A percentile compares a stretch with the other conserved stretches of the same genome.
These are phyloP conservation scores for Colletotrichum chlorophyti DNA, from an alignment of 2,329 filamentous ascomycete species.

Conservation along the genomic window DNA sequence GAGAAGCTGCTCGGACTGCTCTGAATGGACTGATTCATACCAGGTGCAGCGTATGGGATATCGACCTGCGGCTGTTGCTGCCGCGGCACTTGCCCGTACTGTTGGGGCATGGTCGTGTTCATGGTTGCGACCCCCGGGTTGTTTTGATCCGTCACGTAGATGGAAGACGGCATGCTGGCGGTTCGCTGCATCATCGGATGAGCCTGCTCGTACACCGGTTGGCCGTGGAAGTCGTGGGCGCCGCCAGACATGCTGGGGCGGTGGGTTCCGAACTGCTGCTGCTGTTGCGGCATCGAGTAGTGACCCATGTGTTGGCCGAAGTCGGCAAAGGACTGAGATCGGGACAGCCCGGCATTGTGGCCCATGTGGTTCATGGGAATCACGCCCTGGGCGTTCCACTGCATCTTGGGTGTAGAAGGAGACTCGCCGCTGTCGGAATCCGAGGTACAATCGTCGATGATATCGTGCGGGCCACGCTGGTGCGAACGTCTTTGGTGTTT, in stretches of 20 bases:
- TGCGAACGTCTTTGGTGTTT: slow-evolving; percentile 70
- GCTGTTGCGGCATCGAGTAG: slow-evolving; percentile 50
- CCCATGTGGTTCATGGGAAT: slow-evolving; percentile 47
- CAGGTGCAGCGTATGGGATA: slow-evolving; percentile 57
- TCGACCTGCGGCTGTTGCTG: slow-evolving; percentile 48
- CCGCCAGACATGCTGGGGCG: slow-evolving; percentile 54
- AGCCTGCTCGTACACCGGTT: slow-evolving; percentile 48
- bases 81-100: slow-evolving; percentile 57
- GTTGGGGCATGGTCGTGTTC: slow-evolving; percentile 58
- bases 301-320: slow-evolving; percentile 58
- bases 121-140: slow-evolving; percentile 69
- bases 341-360: slow-evolving; percentile 52
- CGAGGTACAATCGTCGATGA: slow-evolving; percentile 59
- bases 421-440: slow-evolving; percentile 66
- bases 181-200: slow-evolving; percentile 57
- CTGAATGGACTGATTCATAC: slow-evolving; percentile 57
- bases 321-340: slow-evolving; percentile 61
- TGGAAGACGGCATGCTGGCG: slow-evolving; percentile 53
- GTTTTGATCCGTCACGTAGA: slow-evolving; percentile 67
- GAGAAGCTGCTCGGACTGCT: slow-evolving; percentile 67
- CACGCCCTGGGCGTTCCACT: slow-evolving; percentile 55
- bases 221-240: slow-evolving; percentile 51
- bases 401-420: slow-evolving; percentile 63
- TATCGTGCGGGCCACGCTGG: slow-evolving; percentile 63
- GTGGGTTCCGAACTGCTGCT: slow-evolving; percentile 45